A percentile compares a stretch with the other conserved stretches of the same genome.
phyloP scores from a whole-genome alignment of 2,329 filamentous ascomycete genomes.

The Colletotrichum acutatum region DNA sequence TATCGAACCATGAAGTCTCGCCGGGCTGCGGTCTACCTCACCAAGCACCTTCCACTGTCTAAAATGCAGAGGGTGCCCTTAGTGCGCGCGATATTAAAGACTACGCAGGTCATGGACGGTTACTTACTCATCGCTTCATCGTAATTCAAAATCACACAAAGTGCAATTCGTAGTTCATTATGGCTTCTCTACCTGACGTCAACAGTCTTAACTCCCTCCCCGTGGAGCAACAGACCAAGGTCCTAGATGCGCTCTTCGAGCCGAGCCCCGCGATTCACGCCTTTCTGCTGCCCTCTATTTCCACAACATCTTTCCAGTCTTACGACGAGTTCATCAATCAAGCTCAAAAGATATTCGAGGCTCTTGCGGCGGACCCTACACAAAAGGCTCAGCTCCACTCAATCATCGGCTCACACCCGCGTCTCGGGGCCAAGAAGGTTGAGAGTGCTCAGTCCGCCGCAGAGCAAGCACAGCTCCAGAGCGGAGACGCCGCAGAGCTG shows the following conservation, averaged over 20 bases:
- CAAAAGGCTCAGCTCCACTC: conserved; percentile 68
- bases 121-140: background rate
- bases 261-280: conserved; percentile 80
- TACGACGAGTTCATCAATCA: conserved; percentile 78
- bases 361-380: conserved; percentile 63
- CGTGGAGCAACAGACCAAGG: conserved; percentile 62
- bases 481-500: conserved; percentile 67
- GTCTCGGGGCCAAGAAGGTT: conserved; percentile 83
- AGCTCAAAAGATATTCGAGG: conserved; percentile 71
- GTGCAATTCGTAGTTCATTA: background rate
- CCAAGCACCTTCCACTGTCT: background rate
- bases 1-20: conserved; percentile 24
- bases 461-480: conserved; percentile 82
- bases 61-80: background rate
- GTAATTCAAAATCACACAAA: background rate
- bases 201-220: conserved; percentile 65
- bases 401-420: conserved; percentile 84
- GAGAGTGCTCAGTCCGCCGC: conserved; percentile 84
- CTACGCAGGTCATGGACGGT: background rate
- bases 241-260: conserved; percentile 87
- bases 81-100: background rate
- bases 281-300: conserved; percentile 76
- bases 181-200: conserved; percentile 65
- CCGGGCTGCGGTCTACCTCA: background rate
- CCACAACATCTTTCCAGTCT: conserved; percentile 64